Evolutionary conservation across 2,329 filamentous ascomycete species (phyloP).

Genomic region (Fusarium piperis): DNA sequence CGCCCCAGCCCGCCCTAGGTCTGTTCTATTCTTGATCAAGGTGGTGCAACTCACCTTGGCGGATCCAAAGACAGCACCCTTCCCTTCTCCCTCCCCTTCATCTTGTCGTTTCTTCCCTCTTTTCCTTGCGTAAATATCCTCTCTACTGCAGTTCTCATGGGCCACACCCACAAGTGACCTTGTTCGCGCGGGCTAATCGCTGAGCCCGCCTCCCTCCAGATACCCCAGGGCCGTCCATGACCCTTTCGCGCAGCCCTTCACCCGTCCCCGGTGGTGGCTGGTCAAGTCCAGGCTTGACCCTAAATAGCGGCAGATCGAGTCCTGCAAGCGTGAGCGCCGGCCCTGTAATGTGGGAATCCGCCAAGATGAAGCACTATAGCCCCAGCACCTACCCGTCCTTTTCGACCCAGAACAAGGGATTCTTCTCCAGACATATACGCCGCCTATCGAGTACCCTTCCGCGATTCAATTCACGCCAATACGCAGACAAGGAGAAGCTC

Average conservation of each 20-base stretch:
- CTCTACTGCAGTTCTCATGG: conserved; percentile 21
- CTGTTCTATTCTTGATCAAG: conserved; percentile 4
- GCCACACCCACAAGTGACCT: conserved; percentile 15
- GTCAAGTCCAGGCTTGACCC: conserved; percentile 83
- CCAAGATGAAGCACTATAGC: conserved; percentile 79
- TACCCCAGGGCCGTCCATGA: conserved; percentile 74
- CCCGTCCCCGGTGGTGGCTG: conserved; percentile 86
- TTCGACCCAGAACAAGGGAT: conserved; percentile 82
- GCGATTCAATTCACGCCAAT: conserved; percentile 69
- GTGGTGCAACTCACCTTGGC: conserved; percentile 8
- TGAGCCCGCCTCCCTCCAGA: conserved; percentile 50
- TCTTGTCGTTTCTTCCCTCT: not conserved
- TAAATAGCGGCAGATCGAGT: conserved; percentile 76
- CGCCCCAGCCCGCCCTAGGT: not conserved
- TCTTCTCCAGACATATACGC: conserved; percentile 86
- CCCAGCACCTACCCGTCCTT: conserved; percentile 82
- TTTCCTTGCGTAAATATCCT: conserved; percentile 2
- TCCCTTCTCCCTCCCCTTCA: not conserved
- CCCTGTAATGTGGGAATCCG: conserved; percentile 81
- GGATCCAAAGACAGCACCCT: not conserved
- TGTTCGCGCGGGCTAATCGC: conserved; percentile 40
- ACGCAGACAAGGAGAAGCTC: conserved; percentile 82
- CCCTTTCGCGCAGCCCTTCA: conserved; percentile 86
- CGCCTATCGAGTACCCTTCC: conserved; percentile 83
- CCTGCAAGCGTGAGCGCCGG: conserved; percentile 67